phyloP scores from a whole-genome alignment of 2,329 filamentous ascomycete genomes.

The Beauveria caledonica region DNA sequence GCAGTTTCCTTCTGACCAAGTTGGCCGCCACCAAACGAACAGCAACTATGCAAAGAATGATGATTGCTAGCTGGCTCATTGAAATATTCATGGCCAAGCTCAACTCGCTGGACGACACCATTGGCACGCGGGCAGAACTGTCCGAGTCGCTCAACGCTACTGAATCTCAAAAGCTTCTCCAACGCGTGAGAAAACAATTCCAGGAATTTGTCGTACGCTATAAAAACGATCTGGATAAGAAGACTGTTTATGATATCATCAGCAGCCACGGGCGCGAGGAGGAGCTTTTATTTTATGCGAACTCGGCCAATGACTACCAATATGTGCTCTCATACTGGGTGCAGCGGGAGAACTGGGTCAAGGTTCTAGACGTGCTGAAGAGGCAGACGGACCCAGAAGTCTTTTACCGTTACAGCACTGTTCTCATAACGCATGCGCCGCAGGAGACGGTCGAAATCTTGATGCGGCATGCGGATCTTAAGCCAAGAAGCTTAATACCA shows the following conservation, averaged over 20 bases:
- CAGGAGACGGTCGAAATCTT: slow-evolving; percentile 88
- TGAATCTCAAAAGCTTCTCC: slow-evolving; percentile 65
- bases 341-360: slow-evolving; percentile 83
- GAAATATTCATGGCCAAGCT: slow-evolving; percentile 97
- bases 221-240: slow-evolving; percentile 79
- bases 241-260: slow-evolving; percentile 92
- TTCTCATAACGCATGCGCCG: slow-evolving; percentile 86
- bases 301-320: slow-evolving; percentile 80
- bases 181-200: slow-evolving; percentile 66
- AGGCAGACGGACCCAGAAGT: slow-evolving; percentile 87
- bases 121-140: slow-evolving; percentile 79
- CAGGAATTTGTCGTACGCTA: slow-evolving; percentile 81
- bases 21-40: slow-evolving; percentile 73
- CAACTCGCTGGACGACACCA: slow-evolving; percentile 88
- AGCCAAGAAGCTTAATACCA: slow-evolving; percentile 82
- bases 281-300: slow-evolving; percentile 86
- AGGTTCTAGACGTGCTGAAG: slow-evolving; percentile 81
- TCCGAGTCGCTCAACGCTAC: slow-evolving; percentile 62
- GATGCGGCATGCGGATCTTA: slow-evolving; percentile 81
- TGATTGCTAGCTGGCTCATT: slow-evolving; percentile 91
- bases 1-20: slow-evolving; percentile 83
- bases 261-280: slow-evolving; percentile 91
- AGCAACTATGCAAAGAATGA: slow-evolving; percentile 82
- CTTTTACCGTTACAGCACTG: slow-evolving; percentile 94
- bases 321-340: slow-evolving; percentile 97